Evolutionary conservation across 2,329 filamentous ascomycete species (phyloP).

Genomic region (Aureobasidium subglaciale): DNA sequence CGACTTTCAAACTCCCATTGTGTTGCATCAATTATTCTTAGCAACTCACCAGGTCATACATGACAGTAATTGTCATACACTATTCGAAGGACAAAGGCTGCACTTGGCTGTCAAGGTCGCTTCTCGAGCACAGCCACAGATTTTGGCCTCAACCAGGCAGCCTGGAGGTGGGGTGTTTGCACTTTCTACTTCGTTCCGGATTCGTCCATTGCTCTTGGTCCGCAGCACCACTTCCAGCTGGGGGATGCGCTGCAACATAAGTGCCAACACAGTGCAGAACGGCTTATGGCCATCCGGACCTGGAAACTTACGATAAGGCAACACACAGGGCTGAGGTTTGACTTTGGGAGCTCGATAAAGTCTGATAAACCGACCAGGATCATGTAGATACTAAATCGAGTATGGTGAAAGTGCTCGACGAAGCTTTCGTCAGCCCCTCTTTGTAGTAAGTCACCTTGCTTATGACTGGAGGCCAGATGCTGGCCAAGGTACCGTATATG

Average conservation of each 20-base stretch:
- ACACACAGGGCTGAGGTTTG: background rate
- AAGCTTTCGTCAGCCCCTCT: conserved; percentile 7
- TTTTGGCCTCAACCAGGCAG: background rate
- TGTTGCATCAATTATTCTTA: background rate
- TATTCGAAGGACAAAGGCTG: background rate
- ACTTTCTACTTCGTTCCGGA: background rate
- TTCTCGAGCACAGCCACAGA: background rate
- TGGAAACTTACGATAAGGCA: background rate
- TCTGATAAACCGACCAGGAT: background rate
- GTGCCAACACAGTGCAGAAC: background rate
- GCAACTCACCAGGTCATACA: background rate
- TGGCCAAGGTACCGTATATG: background rate
- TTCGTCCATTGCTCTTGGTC: background rate
- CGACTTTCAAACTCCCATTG: background rate
- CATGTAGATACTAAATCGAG: conserved; percentile 4
- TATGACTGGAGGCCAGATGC: background rate
- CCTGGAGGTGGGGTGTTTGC: background rate
- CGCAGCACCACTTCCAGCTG: conserved; percentile 4
- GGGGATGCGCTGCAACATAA: background rate
- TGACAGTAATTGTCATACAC: conserved; percentile 1
- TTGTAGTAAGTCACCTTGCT: background rate
- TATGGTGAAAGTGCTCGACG: background rate
- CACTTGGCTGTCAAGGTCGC: background rate
- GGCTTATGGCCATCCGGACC: background rate
- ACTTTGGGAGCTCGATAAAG: background rate